phyloP scores from a whole-genome alignment of 2,329 filamentous ascomycete genomes.

The Penicillium digitatum region DNA sequence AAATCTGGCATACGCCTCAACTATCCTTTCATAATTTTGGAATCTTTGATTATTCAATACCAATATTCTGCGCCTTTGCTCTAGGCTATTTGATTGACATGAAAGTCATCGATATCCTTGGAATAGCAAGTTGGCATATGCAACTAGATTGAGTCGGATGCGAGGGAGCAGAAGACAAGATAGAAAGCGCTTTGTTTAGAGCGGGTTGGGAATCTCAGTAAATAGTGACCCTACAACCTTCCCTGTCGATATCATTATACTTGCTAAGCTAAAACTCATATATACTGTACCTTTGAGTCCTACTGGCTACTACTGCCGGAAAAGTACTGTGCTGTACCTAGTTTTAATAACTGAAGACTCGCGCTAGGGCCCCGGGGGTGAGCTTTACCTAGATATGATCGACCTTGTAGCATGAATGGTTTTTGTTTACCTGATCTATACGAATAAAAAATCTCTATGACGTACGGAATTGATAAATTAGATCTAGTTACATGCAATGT shows the following conservation, averaged over 20 bases:
- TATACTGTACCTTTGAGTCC: neutral
- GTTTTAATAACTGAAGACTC: too few species aligned
- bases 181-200: neutral
- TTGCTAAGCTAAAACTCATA: neutral
- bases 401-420: too few species aligned
- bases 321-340: too few species aligned
- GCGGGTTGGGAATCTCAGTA: neutral
- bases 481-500: too few species aligned
- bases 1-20: neutral
- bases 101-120: neutral
- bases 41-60: neutral
- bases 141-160: neutral
- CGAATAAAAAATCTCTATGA: too few species aligned
- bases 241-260: neutral
- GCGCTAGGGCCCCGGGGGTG: neutral
- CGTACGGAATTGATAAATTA: too few species aligned
- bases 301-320: neutral
- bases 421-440: too few species aligned
- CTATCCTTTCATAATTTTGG: neutral
- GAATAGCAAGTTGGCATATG: neutral
- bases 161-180: neutral
- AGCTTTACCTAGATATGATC: too few species aligned
- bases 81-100: neutral
- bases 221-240: neutral
- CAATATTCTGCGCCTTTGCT: neutral